Percentiles rank a stretch among this genome's conserved stretches.
phyloP scores from a whole-genome alignment of 2,329 filamentous ascomycete genomes.

The Cordyceps cateniannulata region DNA sequence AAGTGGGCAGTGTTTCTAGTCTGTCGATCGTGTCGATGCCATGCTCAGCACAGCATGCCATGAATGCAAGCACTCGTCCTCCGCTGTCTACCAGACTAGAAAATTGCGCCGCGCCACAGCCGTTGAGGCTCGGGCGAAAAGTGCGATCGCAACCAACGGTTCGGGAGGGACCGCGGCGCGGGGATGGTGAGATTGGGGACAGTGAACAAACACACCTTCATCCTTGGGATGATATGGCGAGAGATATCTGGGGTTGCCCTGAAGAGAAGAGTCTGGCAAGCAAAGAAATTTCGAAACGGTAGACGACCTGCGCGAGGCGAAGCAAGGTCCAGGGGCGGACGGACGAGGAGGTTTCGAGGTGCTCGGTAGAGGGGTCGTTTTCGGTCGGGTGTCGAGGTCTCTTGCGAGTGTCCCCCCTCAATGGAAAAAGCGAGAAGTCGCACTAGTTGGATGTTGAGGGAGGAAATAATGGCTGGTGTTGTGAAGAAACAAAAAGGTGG shows the following conservation, averaged over 20 bases:
- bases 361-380: not conserved
- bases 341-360: not conserved
- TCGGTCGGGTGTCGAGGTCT: not conserved
- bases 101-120: not conserved
- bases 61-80: not conserved
- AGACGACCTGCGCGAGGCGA: not conserved
- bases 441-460: not conserved
- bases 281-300: not conserved
- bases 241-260: not conserved
- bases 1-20: not conserved
- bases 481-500: not conserved
- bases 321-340: not conserved
- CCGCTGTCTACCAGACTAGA: too few relatives aligned
- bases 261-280: not conserved
- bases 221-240: not conserved
- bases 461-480: not conserved
- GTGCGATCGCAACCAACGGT: not conserved
- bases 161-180: not conserved
- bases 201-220: slow-evolving; percentile 6
- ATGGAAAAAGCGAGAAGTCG: not conserved
- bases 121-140: not conserved
- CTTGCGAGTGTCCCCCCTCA: not conserved
- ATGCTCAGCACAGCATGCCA: not conserved
- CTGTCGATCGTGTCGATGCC: not conserved
- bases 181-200: not conserved